These are phyloP conservation scores for Boechera retrofracta DNA, from an alignment of 345 rosid species.

Conservation along the genomic window DNA sequence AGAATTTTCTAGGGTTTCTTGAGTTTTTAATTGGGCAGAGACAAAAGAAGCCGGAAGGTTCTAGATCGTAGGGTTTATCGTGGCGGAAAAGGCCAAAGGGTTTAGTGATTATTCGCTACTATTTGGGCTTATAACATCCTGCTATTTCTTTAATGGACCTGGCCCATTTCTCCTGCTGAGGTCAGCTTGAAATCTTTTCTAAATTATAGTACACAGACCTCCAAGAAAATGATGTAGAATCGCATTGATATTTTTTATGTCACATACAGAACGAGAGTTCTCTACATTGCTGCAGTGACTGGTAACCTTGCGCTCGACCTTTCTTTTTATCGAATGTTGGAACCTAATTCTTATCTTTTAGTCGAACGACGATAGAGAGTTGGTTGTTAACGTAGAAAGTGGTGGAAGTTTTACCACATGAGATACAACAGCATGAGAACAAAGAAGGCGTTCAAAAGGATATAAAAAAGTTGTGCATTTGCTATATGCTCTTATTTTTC, in stretches of 20 bases:
- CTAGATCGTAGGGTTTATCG: conserved; percentile 42
- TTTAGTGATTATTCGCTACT: neutral
- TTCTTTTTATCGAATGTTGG: too few species aligned
- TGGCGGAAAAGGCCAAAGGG: conserved; percentile 16
- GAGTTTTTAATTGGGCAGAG: conserved; percentile 13
- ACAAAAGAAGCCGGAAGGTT: conserved; percentile 26
- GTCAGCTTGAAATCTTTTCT: neutral
- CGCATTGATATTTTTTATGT: neutral
- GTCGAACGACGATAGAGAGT: neutral
- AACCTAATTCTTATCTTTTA: neutral
- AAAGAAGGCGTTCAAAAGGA: conserved; percentile 32
- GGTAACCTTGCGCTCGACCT: neutral
- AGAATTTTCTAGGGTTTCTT: conserved; percentile 20
- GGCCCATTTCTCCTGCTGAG: neutral
- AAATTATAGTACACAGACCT: too few species aligned
- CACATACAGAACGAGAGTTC: neutral
- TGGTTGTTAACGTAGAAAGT: conserved; percentile 34
- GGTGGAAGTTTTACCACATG: conserved; percentile 63
- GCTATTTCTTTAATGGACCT: neutral
- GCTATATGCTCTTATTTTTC: neutral
- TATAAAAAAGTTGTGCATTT: neutral
- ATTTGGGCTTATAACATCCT: conserved; percentile 27
- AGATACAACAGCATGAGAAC: conserved; percentile 52
- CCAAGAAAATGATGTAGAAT: too few species aligned
- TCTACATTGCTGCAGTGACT: neutral